These are phyloP conservation scores for Metschnikowia reukaufii DNA, from an alignment of 805 yeast genomes.

Conservation along the genomic window DNA sequence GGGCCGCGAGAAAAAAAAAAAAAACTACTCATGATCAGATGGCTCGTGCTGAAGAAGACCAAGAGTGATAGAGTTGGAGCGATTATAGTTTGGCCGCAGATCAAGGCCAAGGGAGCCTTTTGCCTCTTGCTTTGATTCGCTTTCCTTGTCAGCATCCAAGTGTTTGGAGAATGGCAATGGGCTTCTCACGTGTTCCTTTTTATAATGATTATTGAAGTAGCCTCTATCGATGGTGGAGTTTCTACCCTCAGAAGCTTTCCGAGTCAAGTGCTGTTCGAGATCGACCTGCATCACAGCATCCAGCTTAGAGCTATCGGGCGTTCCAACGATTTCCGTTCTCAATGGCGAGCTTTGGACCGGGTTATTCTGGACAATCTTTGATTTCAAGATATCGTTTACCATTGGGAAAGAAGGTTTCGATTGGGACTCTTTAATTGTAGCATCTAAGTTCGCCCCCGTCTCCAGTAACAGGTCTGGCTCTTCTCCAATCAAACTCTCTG, in stretches of 20 bases:
- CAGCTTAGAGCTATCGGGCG: constrained; percentile 10
- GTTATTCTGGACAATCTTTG: constrained; percentile 6
- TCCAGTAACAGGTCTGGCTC: constrained; percentile 4
- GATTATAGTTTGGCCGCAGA: constrained; percentile 28
- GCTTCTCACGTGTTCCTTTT: constrained; percentile 42
- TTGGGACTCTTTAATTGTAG: too few relatives aligned
- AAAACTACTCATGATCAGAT: constrained; percentile 1
- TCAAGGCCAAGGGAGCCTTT: constrained; percentile 14
- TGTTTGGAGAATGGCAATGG: constrained; percentile 45
- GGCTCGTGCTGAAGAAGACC: constrained; percentile 36
- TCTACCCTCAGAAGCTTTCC: constrained; percentile 13
- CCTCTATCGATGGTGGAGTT: constrained; percentile 10
- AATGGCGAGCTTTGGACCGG: constrained; percentile 19
- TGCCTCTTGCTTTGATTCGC: constrained; percentile 21
- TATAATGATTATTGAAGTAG: constrained; percentile 46
- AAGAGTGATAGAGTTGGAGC: constrained; percentile 43
- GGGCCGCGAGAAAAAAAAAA: not conserved
- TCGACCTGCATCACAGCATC: constrained; percentile 4
- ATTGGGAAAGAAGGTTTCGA: constrained; percentile 2
- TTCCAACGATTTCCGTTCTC: constrained; percentile 15
- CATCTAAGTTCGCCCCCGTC: constrained; percentile 1
- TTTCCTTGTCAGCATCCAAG: constrained; percentile 35
- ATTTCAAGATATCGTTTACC: constrained; percentile 8
- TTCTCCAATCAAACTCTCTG: constrained; percentile 35
- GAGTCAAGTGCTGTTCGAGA: constrained; percentile 3